Percentiles rank a stretch among this genome's conserved stretches.
phyloP scores from a whole-genome alignment of 805 yeast genomes.

The Zygotorulaspora florentina region DNA sequence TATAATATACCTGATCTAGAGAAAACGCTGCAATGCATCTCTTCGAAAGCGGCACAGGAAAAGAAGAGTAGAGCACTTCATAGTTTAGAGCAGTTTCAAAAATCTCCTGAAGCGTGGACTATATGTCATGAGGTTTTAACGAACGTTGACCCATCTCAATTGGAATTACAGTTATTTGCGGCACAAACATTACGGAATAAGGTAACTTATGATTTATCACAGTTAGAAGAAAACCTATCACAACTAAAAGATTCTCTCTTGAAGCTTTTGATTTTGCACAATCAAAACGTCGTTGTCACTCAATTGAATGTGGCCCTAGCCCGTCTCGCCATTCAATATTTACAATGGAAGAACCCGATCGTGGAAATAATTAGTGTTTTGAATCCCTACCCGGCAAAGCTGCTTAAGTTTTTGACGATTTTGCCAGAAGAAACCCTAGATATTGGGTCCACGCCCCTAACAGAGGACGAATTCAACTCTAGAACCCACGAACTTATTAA shows the following conservation, averaged over 20 bases:
- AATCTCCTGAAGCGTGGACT: slow-evolving; percentile 79
- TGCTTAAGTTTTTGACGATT: slow-evolving; percentile 78
- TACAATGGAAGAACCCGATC: slow-evolving; percentile 68
- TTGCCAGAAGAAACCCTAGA: slow-evolving; percentile 89
- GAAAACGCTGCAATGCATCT: slow-evolving; percentile 29
- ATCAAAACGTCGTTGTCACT: slow-evolving; percentile 61
- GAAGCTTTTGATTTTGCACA: slow-evolving; percentile 49
- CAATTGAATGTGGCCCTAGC: slow-evolving; percentile 82
- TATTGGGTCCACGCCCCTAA: slow-evolving; percentile 68
- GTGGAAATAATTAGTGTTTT: slow-evolving; percentile 54
- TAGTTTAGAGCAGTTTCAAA: slow-evolving; percentile 77
- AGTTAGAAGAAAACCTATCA: slow-evolving; percentile 52
- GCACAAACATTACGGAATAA: slow-evolving; percentile 88
- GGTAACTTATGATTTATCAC: slow-evolving; percentile 77
- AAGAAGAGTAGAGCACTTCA: slow-evolving; percentile 44
- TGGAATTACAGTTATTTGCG: slow-evolving; percentile 72
- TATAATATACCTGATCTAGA: slow-evolving; percentile 21
- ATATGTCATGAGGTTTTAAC: slow-evolving; percentile 53
- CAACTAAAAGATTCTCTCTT: slow-evolving; percentile 69
- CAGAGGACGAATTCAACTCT: slow-evolving; percentile 70
- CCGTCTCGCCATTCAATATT: slow-evolving; percentile 71
- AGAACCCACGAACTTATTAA: slow-evolving; percentile 63
- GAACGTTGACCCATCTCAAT: slow-evolving; percentile 25
- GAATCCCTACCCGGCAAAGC: slow-evolving; percentile 39
- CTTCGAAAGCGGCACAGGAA: slow-evolving; percentile 25